These are phyloP conservation scores for Curvularia hawaiiensis DNA, from an alignment of 2,329 filamentous ascomycete genomes.

Conservation along the genomic window DNA sequence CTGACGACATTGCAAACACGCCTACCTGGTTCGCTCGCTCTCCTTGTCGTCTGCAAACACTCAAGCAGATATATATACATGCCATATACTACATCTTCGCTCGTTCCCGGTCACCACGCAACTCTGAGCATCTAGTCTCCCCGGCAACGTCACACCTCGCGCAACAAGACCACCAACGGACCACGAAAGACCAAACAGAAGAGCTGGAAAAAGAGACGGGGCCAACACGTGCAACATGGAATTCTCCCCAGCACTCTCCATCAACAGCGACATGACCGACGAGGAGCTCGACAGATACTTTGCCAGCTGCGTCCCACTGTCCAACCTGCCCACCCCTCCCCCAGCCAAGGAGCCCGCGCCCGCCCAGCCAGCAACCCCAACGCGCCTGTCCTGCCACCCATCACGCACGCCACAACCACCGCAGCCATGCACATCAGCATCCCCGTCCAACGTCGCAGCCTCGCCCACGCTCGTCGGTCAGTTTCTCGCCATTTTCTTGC, in stretches of 20 bases:
- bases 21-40: conserved; percentile 10
- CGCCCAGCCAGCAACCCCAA: conserved; percentile 12
- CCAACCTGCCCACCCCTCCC: conserved; percentile 49
- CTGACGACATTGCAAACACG: conserved; percentile 11
- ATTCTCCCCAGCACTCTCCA: conserved; percentile 34
- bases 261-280: conserved; percentile 42
- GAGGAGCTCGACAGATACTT: conserved; percentile 49
- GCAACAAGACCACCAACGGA: neutral
- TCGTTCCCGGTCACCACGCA: neutral
- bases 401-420: neutral
- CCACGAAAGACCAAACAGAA: neutral
- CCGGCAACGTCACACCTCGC: neutral
- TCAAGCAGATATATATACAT: neutral
- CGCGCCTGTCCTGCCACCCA: neutral
- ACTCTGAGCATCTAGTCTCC: neutral
- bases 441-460: conserved; percentile 7
- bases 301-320: conserved; percentile 46
- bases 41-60: neutral
- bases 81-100: neutral
- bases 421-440: neutral
- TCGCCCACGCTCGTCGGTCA: conserved; percentile 39
- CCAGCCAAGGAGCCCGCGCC: conserved; percentile 36
- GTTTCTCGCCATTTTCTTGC: conserved; percentile 12
- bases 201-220: neutral
- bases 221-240: conserved; percentile 23